A percentile compares a stretch with the other conserved stretches of the same genome.
Conservation (phyloP, 345 rosid genomes). For the Cardamine resedifolia region DNA sequence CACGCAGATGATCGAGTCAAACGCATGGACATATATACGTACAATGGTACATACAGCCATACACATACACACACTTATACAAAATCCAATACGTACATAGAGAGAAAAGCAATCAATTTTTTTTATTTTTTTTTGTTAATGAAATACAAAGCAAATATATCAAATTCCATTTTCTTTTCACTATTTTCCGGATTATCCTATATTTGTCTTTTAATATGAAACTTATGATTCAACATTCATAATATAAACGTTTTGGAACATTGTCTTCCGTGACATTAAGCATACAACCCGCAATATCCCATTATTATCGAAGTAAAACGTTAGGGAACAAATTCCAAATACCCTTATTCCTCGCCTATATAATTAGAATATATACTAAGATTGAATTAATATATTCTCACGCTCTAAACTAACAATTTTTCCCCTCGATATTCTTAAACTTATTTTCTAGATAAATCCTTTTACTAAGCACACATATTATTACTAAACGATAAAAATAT, state of each 20-base stretch:
- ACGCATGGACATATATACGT: conserved; percentile 16
- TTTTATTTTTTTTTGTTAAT: too few relatives aligned
- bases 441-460: not conserved
- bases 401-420: not conserved
- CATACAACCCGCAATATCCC: not conserved
- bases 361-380: not conserved
- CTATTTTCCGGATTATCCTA: not conserved
- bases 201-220: not conserved
- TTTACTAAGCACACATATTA: not conserved
- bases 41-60: conserved; percentile 17
- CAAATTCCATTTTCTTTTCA: not conserved
- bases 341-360: not conserved
- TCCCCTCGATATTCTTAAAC: too few relatives aligned
- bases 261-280: not conserved
- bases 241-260: not conserved
- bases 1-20: not conserved
- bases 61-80: conserved; percentile 4
- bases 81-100: not conserved
- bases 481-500: not conserved
- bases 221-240: not conserved
- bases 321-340: not conserved
- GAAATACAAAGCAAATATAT: too few relatives aligned
- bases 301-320: not conserved
- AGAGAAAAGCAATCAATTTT: not conserved
- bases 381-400: not conserved